A percentile compares a stretch with the other conserved stretches of the same genome.
These are phyloP conservation scores for Exophiala phaeomuriformis DNA, from an alignment of 2,329 filamentous ascomycete species.

Conservation along the genomic window DNA sequence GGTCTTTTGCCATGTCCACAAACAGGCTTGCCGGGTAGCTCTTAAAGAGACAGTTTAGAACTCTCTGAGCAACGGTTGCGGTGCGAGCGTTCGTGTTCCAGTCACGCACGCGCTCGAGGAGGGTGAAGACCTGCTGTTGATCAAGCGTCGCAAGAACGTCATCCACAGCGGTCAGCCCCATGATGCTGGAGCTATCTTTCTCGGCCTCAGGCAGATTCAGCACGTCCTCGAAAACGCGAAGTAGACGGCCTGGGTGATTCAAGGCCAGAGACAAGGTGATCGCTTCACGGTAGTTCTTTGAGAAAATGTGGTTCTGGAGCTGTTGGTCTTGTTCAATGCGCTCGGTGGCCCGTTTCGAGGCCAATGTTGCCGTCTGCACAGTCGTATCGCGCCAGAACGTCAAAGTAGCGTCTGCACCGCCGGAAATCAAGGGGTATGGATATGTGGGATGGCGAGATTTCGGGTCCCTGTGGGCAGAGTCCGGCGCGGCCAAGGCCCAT, in stretches of 20 bases:
- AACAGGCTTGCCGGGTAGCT: constrained; percentile 74
- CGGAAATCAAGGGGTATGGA: constrained; percentile 70
- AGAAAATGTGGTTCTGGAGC: constrained; percentile 83
- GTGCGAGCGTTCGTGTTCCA: constrained; percentile 97
- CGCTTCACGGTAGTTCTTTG: constrained; percentile 82
- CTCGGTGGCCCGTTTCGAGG: constrained; percentile 65
- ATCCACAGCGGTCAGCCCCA: constrained; percentile 57
- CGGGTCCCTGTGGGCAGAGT: constrained; percentile 29
- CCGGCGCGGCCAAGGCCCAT: constrained; percentile 70
- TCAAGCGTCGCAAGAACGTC: constrained; percentile 71
- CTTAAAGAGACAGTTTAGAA: constrained; percentile 70
- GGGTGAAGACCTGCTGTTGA: constrained; percentile 75
- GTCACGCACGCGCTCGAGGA: constrained; percentile 77
- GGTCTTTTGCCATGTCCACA: constrained; percentile 53
- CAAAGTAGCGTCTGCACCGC: constrained; percentile 83
- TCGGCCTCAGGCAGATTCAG: constrained; percentile 44
- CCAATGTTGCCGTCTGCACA: constrained; percentile 65
- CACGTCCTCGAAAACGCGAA: constrained; percentile 75
- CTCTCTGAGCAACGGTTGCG: constrained; percentile 73
- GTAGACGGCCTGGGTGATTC: constrained; percentile 83
- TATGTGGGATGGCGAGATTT: constrained; percentile 29
- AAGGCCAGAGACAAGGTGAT: constrained; percentile 87
- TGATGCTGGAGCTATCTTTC: constrained; percentile 34
- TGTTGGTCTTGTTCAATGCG: constrained; percentile 91
- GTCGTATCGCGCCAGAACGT: constrained; percentile 96